Evolutionary conservation across 202 grass and related monocot genomes (phyloP).

Genomic region (Bolboschoenoplectus hybrid): DNA sequence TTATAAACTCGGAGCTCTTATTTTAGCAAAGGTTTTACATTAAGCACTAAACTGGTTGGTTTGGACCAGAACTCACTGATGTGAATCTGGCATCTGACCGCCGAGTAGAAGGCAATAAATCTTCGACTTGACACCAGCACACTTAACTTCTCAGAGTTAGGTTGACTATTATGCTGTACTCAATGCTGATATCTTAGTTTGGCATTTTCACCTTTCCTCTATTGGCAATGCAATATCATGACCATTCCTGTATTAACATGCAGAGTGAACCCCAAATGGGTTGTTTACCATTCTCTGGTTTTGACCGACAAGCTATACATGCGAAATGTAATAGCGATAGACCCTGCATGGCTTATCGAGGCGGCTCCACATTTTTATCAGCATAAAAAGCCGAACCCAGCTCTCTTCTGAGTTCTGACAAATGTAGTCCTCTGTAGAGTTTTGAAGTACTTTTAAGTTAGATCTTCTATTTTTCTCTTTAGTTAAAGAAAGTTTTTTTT

Average conservation of each 20-base stretch:
- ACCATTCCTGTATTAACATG: conserved; percentile 31
- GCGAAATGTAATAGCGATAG: conserved; percentile 93
- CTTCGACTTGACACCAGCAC: neutral
- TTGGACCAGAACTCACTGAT: neutral
- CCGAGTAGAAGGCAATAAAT: neutral
- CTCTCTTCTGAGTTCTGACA: conserved; percentile 67
- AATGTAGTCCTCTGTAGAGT: neutral
- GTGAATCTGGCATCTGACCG: neutral
- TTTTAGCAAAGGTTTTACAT: neutral
- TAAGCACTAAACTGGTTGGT: neutral
- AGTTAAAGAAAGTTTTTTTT: neutral
- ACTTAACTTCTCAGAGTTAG: neutral
- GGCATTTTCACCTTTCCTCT: conserved; percentile 22
- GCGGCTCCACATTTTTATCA: conserved; percentile 94
- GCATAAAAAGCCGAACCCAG: conserved; percentile 63
- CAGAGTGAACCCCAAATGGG: conserved; percentile 98
- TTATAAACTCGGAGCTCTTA: neutral
- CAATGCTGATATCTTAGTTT: neutral
- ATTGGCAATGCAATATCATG: conserved; percentile 30
- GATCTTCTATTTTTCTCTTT: neutral
- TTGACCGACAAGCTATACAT: conserved; percentile 95
- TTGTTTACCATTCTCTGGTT: conserved; percentile 88
- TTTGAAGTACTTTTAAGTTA: neutral
- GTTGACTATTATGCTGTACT: conserved; percentile 16
- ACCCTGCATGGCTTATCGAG: conserved; percentile 94